Base-by-base conservation (phyloP, 345 rosid species). In the Firmiana major region DNA sequence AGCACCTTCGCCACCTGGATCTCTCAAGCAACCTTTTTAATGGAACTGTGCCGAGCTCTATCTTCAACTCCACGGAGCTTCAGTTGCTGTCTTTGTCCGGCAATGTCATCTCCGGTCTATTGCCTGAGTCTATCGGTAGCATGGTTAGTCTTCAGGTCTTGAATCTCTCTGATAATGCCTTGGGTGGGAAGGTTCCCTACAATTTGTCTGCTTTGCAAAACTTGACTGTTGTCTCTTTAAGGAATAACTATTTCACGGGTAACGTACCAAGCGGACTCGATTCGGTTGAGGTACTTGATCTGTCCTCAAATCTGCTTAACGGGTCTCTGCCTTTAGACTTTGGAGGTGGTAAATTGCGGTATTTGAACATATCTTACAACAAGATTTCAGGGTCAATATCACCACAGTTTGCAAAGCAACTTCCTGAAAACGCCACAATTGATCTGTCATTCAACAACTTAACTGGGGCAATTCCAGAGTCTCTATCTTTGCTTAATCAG, bases 361-460 rank as follows among this genome's bases (percentile, higher is more conserved):
- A 89, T 85, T 75, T 94, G 81, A 94, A 90, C 73, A 22, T 92
- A 19, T 94, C 98, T 59, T 88, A 81, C 84, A 94, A 94, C 87
- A 87, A 85, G 72, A 80, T 94, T 78, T 83, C 86, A 1, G 92
- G 97, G 1, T 65, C 81, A 26, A 92, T 94, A 13, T 73, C 93
- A 13, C 79, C 87, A 17, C 81, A 73, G 10, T 94, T 94, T 75
- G 91, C 89, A 10, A 78, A 85, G 75, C 78, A 80, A n/a, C 71
- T 91, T 48, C 91, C 97, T 19, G 75, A 60, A 36, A 89, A 86
- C 58, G 83, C 89, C 21, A 88, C 90, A n/a, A 63, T 94, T 46
- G 97, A 94, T 81, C 86, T 94, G 69, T 90, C 97, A 0, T 92
- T 90, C 83, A 94, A 94, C 84, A 92, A 91, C 74, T 83, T 94